These are phyloP conservation scores for Tephrocybe sp. DNA, from an alignment of 768 basidiomycete genomes.

Conservation along the genomic window DNA sequence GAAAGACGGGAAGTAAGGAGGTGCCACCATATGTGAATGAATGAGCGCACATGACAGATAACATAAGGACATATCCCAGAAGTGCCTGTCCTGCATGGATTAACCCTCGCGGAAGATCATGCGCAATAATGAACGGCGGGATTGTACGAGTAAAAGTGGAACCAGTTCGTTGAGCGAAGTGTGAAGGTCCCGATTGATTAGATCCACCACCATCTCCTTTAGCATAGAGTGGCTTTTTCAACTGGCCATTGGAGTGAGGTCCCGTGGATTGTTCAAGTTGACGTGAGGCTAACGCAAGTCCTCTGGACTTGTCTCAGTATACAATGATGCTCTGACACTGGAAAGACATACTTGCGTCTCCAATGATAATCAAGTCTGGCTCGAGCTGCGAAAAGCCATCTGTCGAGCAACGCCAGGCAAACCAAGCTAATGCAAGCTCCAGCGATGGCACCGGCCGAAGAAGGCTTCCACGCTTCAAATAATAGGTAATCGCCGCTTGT, in stretches of 20 bases:
- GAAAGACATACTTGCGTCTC: constrained; percentile 48
- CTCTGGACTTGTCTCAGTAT: constrained; percentile 5
- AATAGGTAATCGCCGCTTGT: constrained; percentile 60
- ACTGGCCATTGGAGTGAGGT: not conserved
- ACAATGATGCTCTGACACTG: not conserved
- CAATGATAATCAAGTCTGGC: constrained; percentile 55
- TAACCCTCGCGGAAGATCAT: constrained; percentile 72
- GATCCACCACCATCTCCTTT: not conserved
- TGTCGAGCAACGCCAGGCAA: constrained; percentile 66
- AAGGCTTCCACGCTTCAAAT: constrained; percentile 70
- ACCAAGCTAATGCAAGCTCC: constrained; percentile 76
- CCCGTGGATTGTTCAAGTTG: not conserved
- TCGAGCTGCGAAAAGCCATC: constrained; percentile 63
- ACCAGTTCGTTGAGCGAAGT: not conserved
- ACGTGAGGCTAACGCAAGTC: constrained; percentile 11
- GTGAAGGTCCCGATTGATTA: not conserved
- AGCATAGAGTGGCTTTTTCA: constrained; percentile 10
- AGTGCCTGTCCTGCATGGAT: constrained; percentile 63
- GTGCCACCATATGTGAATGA: not conserved
- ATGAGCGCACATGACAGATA: constrained; percentile 70
- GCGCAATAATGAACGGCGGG: constrained; percentile 63
- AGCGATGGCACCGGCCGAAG: constrained; percentile 65
- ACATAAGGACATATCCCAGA: constrained; percentile 73
- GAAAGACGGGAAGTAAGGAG: constrained; percentile 4
- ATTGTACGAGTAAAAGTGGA: constrained; percentile 31